Conservation (phyloP, 1,284 basidiomycete genomes). For the Sporisorium scitamineum region DNA sequence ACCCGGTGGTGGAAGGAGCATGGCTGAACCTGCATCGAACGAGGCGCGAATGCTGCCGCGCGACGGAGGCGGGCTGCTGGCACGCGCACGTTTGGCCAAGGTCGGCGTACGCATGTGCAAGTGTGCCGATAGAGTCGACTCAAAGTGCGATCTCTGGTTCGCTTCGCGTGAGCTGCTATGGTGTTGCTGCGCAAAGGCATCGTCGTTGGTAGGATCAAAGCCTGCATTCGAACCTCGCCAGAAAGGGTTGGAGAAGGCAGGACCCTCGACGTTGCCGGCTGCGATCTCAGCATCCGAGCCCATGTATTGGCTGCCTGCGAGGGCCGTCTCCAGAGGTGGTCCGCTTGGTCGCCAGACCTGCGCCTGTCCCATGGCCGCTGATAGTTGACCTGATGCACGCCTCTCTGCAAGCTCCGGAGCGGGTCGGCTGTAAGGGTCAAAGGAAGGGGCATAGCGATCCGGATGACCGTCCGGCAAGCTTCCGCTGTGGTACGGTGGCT, state of each 20-base stretch:
- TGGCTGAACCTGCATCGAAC: constrained; percentile 35
- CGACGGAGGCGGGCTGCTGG: constrained; percentile 43
- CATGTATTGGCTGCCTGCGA: constrained; percentile 43
- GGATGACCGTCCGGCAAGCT: constrained; percentile 18
- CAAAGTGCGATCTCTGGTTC: constrained; percentile 44
- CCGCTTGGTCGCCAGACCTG: constrained; percentile 29
- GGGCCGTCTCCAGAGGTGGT: constrained; percentile 36
- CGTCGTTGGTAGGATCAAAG: constrained; percentile 10
- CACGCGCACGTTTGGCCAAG: constrained; percentile 37
- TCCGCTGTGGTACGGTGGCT: constrained; percentile 13
- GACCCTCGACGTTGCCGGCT: constrained; percentile 4
- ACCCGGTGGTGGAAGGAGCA: constrained; percentile 40
- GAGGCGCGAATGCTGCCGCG: constrained; percentile 40
- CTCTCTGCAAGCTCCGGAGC: constrained; percentile 6
- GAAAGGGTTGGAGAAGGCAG: constrained; percentile 46
- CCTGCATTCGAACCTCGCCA: constrained; percentile 28
- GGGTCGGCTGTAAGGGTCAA: constrained; percentile 21
- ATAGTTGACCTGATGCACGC: constrained; percentile 23
- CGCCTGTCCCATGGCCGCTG: constrained; percentile 2
- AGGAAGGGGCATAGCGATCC: constrained; percentile 25
- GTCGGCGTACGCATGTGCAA: constrained; percentile 58
- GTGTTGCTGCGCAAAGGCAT: constrained; percentile 17
- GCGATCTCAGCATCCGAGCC: constrained; percentile 7
- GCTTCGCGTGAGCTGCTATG: constrained; percentile 9
- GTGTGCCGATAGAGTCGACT: constrained; percentile 56